Percentiles rank a stretch among this genome's conserved stretches.
phyloP scores from a whole-genome alignment of 768 basidiomycete genomes.

The Leccinum subgranulosum region DNA sequence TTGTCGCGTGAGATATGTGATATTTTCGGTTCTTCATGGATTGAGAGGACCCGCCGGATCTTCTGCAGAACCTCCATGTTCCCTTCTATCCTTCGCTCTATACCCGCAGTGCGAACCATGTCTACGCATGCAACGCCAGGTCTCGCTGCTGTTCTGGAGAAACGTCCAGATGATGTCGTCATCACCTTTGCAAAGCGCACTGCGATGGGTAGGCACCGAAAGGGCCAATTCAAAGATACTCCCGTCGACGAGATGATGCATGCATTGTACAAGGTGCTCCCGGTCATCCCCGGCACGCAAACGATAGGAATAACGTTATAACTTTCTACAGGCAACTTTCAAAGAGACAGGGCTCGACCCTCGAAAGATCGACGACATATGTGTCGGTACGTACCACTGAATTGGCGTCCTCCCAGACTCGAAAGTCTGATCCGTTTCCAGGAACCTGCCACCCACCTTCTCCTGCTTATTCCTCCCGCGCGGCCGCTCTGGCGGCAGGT shows the following conservation, averaged over 20 bases:
- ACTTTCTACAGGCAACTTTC: constrained; percentile 53
- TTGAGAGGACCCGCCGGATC: constrained; percentile 2
- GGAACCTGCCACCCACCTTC: constrained; percentile 84
- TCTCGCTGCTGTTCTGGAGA: constrained; percentile 55
- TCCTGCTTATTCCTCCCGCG: constrained; percentile 77
- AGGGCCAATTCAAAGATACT: constrained; percentile 88
- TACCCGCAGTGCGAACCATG: constrained; percentile 22
- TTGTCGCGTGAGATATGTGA: constrained; percentile 4
- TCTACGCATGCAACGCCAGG: constrained; percentile 40
- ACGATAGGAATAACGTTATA: background rate
- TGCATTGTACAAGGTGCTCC: constrained; percentile 71
- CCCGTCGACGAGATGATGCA: constrained; percentile 85
- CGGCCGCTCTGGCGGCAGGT: constrained; percentile 85
- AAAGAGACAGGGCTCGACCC: constrained; percentile 67
- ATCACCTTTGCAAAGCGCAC: constrained; percentile 88
- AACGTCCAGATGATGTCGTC: constrained; percentile 81
- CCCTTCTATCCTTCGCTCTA: constrained; percentile 6
- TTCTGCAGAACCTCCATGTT: constrained; percentile 18
- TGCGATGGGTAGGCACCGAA: constrained; percentile 84
- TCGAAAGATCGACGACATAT: constrained; percentile 74
- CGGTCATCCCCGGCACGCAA: background rate
- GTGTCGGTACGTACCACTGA: constrained; percentile 55
- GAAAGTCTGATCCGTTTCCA: constrained; percentile 24
- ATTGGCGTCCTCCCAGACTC: background rate
- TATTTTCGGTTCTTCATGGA: background rate